Base-by-base conservation (phyloP, 176 grass and related monocot genomes). In the barley (Hordeum vulgare) region DNA sequence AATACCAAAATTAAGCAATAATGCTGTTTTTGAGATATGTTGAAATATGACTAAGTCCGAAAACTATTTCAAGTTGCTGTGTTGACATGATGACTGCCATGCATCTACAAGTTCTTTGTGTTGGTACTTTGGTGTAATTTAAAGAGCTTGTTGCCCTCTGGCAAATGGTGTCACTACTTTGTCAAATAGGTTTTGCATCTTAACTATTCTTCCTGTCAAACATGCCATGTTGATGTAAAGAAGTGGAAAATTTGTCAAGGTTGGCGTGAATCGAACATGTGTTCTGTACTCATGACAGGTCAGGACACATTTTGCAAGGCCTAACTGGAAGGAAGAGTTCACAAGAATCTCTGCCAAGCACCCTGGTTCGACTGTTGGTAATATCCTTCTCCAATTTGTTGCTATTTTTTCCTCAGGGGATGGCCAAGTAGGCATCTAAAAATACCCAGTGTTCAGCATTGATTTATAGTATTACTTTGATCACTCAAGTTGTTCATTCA, bases 241-340 rank as follows among this genome's bases (percentile, higher is more conserved):
- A 81, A 41, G 35, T 28, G 23, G 11, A 44, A 72, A 6, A 33
- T 41, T 10, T 44, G 36, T 64, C 58, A 23, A 23, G 15, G 29
- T 21, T 64, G 44, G 78, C n/a, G 33, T 4, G 28, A 44, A 78
- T 18, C 34, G 3, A 86, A 72, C 1, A 73, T 72, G 5, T 26
- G 4, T 49, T 74, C 5, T 49, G 15, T 28, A 8, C 8, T 57
- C 14, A 41, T 75, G 56, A 63, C 88, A 90, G 90, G 93, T 92
- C 31, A 93, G 91, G 89, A 94, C 94, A 66, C 94, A 97, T 85
- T 94, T 97, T 85, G 94, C 94, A 62, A 90, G 94, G 58, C 94
- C 91, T 61, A 92, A 94, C 65, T 97, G 94, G 94, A 90, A 88
- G 60, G 89, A 90, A 82, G 89, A 94, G 15, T 94, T 92, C 29